Conservation (phyloP, 306 rosid species). For the Hippophae rhamnoides region DNA sequence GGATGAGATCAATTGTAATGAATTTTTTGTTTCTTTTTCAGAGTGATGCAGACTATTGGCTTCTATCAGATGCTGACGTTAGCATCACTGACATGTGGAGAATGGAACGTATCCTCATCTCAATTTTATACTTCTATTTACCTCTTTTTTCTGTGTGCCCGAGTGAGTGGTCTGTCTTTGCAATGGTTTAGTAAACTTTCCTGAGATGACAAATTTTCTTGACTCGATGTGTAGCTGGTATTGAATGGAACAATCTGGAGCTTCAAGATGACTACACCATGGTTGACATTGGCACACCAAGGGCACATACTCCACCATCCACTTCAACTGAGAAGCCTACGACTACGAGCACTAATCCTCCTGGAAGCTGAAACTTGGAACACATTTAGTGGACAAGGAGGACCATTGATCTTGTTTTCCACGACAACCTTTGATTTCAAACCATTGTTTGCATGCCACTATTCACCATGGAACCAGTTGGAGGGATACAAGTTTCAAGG, state of each 20-base stretch:
- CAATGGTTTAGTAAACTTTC: neutral
- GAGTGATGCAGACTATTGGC: slow-evolving; percentile 97
- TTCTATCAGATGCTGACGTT: slow-evolving; percentile 72
- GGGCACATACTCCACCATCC: slow-evolving; percentile 35
- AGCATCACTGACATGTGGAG: slow-evolving; percentile 96
- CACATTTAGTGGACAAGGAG: slow-evolving; percentile 15
- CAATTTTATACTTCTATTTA: neutral
- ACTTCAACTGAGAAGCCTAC: slow-evolving; percentile 40
- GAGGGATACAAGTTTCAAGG: slow-evolving; percentile 27
- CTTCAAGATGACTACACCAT: slow-evolving; percentile 46
- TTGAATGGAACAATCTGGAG: slow-evolving; percentile 66
- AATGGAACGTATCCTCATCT: slow-evolving; percentile 60
- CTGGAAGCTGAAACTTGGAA: slow-evolving; percentile 33
- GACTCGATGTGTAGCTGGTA: slow-evolving; percentile 44
- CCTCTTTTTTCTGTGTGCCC: too few species aligned
- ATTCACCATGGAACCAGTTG: slow-evolving; percentile 28
- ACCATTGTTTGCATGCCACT: slow-evolving; percentile 18
- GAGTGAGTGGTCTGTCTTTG: neutral
- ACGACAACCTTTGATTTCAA: slow-evolving; percentile 41
- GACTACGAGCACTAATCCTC: slow-evolving; percentile 38
- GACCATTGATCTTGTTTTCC: slow-evolving; percentile 13
- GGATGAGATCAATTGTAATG: neutral
- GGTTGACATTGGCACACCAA: slow-evolving; percentile 28
- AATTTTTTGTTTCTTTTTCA: slow-evolving; percentile 24
- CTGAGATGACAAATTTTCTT: slow-evolving; percentile 27